Conservation (phyloP, 176 grass and related monocot genomes). For the Ampelocalamus luodianensis region DNA sequence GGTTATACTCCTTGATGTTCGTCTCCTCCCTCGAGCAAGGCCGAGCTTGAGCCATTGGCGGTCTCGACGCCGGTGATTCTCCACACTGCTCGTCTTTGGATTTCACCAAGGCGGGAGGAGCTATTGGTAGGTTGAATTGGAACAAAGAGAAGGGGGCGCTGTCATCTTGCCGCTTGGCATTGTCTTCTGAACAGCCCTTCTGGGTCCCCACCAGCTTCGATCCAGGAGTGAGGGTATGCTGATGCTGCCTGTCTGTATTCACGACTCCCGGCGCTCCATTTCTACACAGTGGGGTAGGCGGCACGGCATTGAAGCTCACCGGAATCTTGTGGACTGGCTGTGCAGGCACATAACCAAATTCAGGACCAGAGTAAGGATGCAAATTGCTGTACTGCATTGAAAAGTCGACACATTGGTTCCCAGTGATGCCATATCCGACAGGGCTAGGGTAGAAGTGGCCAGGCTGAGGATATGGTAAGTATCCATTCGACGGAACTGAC, state of each 20-base stretch:
- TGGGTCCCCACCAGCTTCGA: neutral
- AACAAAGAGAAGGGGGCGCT: slow-evolving; percentile 71
- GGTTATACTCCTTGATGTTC: slow-evolving; percentile 76
- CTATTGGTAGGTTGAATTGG: slow-evolving; percentile 75
- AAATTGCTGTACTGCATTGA: slow-evolving; percentile 58
- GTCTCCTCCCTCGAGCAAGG: slow-evolving; percentile 70
- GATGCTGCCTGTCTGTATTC: slow-evolving; percentile 46
- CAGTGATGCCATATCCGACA: slow-evolving; percentile 52
- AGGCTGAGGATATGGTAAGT: slow-evolving; percentile 58
- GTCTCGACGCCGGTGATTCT: slow-evolving; percentile 6
- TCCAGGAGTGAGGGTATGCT: slow-evolving; percentile 6
- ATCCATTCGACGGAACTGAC: slow-evolving; percentile 62
- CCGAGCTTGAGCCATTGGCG: slow-evolving; percentile 11
- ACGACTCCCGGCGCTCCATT: slow-evolving; percentile 37
- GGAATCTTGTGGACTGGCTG: slow-evolving; percentile 48
- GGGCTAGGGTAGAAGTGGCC: slow-evolving; percentile 57
- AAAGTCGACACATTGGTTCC: slow-evolving; percentile 51
- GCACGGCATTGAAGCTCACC: slow-evolving; percentile 34
- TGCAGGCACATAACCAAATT: slow-evolving; percentile 51
- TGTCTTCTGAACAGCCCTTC: slow-evolving; percentile 35
- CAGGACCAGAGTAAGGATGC: slow-evolving; percentile 54
- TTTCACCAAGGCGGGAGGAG: slow-evolving; percentile 25
- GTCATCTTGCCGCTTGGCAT: slow-evolving; percentile 26
- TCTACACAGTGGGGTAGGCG: slow-evolving; percentile 12
- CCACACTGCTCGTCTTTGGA: slow-evolving; percentile 49